Percentiles rank a stretch among this genome's conserved stretches.
Conservation (phyloP, 306 rosid genomes). For the Purshia tridentata region DNA sequence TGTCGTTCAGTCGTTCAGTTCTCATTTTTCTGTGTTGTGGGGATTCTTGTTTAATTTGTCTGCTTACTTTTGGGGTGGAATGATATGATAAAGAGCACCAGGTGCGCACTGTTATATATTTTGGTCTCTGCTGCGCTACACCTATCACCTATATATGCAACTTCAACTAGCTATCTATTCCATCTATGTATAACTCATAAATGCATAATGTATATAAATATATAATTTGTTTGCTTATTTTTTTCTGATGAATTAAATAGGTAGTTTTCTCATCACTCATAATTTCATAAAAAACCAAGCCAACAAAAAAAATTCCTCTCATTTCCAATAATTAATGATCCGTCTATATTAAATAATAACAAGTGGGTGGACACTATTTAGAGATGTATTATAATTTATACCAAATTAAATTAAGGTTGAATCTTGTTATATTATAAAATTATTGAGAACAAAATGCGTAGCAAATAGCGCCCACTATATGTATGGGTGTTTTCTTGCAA, state of each 20-base stretch:
- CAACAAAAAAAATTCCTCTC: too few species aligned
- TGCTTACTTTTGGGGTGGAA: conserved; percentile 29
- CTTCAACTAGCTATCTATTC: conserved; percentile 10
- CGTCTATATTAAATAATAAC: too few species aligned
- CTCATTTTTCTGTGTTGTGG: conserved; percentile 1
- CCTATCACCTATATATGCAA: neutral
- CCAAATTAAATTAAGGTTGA: too few species aligned
- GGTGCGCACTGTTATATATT: conserved; percentile 32
- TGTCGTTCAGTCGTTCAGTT: conserved; percentile 33
- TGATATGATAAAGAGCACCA: conserved; percentile 41
- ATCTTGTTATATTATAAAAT: too few species aligned
- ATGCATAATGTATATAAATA: neutral
- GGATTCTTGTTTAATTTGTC: conserved; percentile 45
- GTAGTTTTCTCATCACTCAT: neutral
- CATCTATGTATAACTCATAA: neutral
- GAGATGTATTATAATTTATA: too few species aligned
- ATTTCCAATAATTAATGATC: too few species aligned
- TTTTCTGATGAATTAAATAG: too few species aligned
- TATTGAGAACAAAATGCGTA: too few species aligned
- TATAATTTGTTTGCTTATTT: neutral
- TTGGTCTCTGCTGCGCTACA: neutral
- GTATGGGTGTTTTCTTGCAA: too few species aligned
- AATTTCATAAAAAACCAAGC: neutral
- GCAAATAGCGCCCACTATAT: too few species aligned
- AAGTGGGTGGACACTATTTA: too few species aligned